These are phyloP conservation scores for Salix koriyanagi DNA, from an alignment of 345 rosid species.

Conservation along the genomic window DNA sequence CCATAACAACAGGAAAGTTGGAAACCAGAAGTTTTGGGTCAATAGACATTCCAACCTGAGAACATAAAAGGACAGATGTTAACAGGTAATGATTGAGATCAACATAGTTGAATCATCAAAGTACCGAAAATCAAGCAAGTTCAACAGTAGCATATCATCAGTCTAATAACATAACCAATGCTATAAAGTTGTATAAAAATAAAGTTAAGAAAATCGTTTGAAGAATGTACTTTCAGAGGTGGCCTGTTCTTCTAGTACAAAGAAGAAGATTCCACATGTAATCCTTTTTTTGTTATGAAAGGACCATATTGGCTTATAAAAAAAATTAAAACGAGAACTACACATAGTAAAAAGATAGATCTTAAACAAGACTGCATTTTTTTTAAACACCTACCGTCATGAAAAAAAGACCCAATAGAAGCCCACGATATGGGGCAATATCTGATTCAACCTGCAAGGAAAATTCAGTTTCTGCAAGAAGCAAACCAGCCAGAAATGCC, in stretches of 20 bases:
- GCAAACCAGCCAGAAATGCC: conserved; percentile 97
- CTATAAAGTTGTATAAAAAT: background rate
- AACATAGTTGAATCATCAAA: conserved; percentile 14
- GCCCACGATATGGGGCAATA: conserved; percentile 99
- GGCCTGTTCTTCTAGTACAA: background rate
- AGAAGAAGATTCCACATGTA: background rate
- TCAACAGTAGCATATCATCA: conserved; percentile 5
- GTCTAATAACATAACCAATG: background rate
- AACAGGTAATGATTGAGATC: conserved; percentile 19
- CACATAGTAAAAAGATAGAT: background rate
- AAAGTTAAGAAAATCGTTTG: background rate
- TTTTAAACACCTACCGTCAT: conserved; percentile 67
- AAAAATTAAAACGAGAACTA: background rate
- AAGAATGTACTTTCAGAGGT: background rate
- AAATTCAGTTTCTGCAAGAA: conserved; percentile 99
- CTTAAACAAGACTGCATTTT: background rate
- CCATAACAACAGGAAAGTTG: conserved; percentile 76
- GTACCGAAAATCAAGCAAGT: conserved; percentile 11
- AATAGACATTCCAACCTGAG: conserved; percentile 99
- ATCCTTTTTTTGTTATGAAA: background rate
- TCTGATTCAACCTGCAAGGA: conserved; percentile 99
- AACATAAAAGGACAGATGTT: conserved; percentile 25
- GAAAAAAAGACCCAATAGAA: conserved; percentile 95
- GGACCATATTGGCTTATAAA: background rate
- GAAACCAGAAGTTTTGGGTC: conserved; percentile 93